Conservation (phyloP, 345 rosid genomes). For the Hibiscus tridactylites region DNA sequence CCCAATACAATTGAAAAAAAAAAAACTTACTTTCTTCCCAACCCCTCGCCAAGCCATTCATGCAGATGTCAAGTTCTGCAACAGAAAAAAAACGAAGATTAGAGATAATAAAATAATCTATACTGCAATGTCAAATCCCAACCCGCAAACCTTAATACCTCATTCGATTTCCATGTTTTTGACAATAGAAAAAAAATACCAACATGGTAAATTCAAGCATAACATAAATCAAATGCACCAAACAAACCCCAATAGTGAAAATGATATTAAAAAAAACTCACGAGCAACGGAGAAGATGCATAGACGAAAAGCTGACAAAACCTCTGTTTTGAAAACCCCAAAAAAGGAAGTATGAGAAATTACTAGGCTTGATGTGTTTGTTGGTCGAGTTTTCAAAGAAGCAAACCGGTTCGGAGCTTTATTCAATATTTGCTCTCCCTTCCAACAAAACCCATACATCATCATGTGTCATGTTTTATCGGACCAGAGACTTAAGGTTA, state of each 20-base stretch:
- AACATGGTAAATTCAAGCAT: background rate
- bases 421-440: background rate
- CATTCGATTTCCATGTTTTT: too few species aligned
- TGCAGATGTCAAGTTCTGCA: slow-evolving; percentile 24
- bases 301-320: background rate
- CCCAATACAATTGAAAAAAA: background rate
- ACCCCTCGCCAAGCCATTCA: slow-evolving; percentile 55
- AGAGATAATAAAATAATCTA: too few species aligned
- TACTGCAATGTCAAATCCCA: too few species aligned
- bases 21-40: slow-evolving; percentile 32
- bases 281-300: background rate
- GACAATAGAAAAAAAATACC: background rate
- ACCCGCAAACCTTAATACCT: too few species aligned
- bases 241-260: background rate
- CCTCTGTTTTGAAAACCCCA: background rate
- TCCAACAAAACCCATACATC: background rate
- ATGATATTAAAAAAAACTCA: background rate
- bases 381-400: background rate
- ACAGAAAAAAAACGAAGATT: background rate
- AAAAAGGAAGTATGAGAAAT: background rate
- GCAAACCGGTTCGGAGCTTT: background rate
- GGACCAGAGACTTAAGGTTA: background rate
- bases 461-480: background rate
- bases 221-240: background rate
- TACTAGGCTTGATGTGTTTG: background rate